Evolutionary conservation across 1,284 basidiomycete genomes (phyloP).

Genomic region (Grifola frondosa): DNA sequence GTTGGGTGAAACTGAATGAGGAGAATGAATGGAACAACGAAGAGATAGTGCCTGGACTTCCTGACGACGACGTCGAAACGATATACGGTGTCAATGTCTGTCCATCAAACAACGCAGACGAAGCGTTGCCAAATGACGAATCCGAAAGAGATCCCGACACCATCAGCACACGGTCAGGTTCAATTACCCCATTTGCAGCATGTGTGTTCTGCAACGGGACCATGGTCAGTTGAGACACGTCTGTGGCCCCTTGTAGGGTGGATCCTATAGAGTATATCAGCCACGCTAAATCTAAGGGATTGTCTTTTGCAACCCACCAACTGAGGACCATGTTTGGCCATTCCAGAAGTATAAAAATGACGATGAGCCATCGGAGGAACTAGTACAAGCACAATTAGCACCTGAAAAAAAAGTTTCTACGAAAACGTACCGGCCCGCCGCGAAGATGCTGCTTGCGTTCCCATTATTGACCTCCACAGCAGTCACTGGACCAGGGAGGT

Average conservation of each 20-base stretch:
- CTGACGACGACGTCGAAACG: constrained; percentile 64
- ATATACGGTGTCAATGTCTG: constrained; percentile 83
- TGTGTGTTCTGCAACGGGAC: constrained; percentile 85
- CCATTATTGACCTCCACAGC: constrained; percentile 84
- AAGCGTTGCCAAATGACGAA: constrained; percentile 73
- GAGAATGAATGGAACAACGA: constrained; percentile 82
- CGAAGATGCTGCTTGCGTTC: constrained; percentile 84
- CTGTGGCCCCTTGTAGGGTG: constrained; percentile 51
- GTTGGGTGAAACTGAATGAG: constrained; percentile 72
- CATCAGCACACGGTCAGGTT: constrained; percentile 88
- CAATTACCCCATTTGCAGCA: constrained; percentile 66
- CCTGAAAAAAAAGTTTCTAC: not conserved
- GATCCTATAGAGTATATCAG: constrained; percentile 43
- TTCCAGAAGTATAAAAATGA: constrained; percentile 85
- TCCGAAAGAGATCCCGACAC: constrained; percentile 82
- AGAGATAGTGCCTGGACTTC: constrained; percentile 72
- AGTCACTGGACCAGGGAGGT: constrained; percentile 87
- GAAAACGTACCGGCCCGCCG: constrained; percentile 81
- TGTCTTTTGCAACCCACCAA: constrained; percentile 63
- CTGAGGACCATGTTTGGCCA: constrained; percentile 67
- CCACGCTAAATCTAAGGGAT: too few relatives aligned
- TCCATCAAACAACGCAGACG: constrained; percentile 88
- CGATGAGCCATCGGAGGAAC: constrained; percentile 51
- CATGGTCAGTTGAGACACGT: constrained; percentile 84
- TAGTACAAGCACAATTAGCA: not conserved